These are phyloP conservation scores for Pichia sp. DNA, from an alignment of 1,139 yeast genomes.

Conservation along the genomic window DNA sequence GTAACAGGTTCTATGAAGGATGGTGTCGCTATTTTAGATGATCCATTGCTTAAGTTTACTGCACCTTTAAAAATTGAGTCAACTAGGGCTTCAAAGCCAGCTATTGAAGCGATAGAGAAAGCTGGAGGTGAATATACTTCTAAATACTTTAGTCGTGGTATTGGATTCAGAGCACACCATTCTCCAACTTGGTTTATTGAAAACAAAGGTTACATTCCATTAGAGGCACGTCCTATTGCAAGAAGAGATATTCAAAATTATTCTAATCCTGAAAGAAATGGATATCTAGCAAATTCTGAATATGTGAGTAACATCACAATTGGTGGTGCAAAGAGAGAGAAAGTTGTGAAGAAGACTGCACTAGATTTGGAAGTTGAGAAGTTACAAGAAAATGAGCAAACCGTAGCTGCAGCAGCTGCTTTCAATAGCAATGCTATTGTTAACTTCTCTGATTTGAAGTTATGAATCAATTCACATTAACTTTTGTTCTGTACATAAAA, in stretches of 20 bases:
- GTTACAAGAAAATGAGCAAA: slow-evolving; percentile 7
- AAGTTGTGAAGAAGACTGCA: slow-evolving; percentile 12
- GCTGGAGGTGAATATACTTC: slow-evolving; percentile 71
- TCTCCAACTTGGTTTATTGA: slow-evolving; percentile 63
- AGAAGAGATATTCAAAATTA: slow-evolving; percentile 77
- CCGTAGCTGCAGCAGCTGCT: slow-evolving; percentile 5
- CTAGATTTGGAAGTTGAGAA: slow-evolving; percentile 16
- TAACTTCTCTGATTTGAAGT: slow-evolving; percentile 20
- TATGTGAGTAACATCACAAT: slow-evolving; percentile 22
- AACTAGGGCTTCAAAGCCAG: slow-evolving; percentile 66
- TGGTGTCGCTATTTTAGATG: slow-evolving; percentile 79
- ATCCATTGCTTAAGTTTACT: slow-evolving; percentile 37
- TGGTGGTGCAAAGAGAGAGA: slow-evolving; percentile 15
- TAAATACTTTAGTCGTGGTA: slow-evolving; percentile 52
- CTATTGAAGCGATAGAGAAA: slow-evolving; percentile 64
- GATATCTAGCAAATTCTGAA: slow-evolving; percentile 46
- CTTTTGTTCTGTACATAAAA: slow-evolving; percentile 6
- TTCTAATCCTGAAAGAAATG: slow-evolving; percentile 63
- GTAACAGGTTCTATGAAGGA: slow-evolving; percentile 64
- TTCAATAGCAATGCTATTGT: slow-evolving; percentile 20
- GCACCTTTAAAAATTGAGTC: slow-evolving; percentile 73
- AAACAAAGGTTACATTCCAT: slow-evolving; percentile 72
- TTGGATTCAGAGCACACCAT: slow-evolving; percentile 68
- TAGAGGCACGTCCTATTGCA: slow-evolving; percentile 79
- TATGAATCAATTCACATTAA: slow-evolving; percentile 6